Percentiles rank a stretch among this genome's conserved stretches.
Conservation (phyloP, 1,139 yeast genomes). For the Pichia norvegensis region DNA sequence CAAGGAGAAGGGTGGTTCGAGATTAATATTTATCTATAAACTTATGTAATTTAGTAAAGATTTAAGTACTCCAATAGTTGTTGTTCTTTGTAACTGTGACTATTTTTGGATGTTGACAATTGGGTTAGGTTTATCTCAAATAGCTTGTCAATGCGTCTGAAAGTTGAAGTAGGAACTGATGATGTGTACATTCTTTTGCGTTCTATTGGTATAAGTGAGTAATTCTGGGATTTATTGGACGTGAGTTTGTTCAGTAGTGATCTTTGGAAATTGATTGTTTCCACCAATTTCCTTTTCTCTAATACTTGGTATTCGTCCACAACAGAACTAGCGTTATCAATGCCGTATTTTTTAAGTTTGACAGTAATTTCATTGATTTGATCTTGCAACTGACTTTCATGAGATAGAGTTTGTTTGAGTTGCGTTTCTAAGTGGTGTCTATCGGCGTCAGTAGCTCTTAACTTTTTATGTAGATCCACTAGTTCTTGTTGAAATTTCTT, state of each 20-base stretch:
- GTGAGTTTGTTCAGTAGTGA: slow-evolving; percentile 5
- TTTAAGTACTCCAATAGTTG: slow-evolving; percentile 7
- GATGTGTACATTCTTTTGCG: neutral
- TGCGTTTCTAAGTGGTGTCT: neutral
- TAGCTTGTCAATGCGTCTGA: slow-evolving; percentile 4
- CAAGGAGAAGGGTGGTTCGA: slow-evolving; percentile 26
- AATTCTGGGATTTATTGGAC: neutral
- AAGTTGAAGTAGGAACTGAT: neutral
- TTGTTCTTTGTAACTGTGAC: neutral
- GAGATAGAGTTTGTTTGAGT: neutral
- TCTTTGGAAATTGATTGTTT: slow-evolving; percentile 9
- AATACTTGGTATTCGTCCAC: slow-evolving; percentile 8
- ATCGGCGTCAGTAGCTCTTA: neutral
- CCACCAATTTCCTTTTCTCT: slow-evolving; percentile 10
- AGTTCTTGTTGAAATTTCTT: slow-evolving; percentile 4
- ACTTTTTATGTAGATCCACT: slow-evolving; percentile 1
- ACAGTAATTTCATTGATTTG: neutral
- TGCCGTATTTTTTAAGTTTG: slow-evolving; percentile 6
- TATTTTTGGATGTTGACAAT: neutral
- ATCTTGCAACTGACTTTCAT: neutral
- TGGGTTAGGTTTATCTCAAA: slow-evolving; percentile 6
- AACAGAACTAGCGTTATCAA: neutral
- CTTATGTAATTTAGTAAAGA: neutral
- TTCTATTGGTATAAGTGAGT: neutral
- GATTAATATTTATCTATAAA: neutral